Percentiles rank a stretch among this genome's conserved stretches.
These are phyloP conservation scores for Barbarea vulgaris DNA, from an alignment of 345 rosid species.

Conservation along the genomic window DNA sequence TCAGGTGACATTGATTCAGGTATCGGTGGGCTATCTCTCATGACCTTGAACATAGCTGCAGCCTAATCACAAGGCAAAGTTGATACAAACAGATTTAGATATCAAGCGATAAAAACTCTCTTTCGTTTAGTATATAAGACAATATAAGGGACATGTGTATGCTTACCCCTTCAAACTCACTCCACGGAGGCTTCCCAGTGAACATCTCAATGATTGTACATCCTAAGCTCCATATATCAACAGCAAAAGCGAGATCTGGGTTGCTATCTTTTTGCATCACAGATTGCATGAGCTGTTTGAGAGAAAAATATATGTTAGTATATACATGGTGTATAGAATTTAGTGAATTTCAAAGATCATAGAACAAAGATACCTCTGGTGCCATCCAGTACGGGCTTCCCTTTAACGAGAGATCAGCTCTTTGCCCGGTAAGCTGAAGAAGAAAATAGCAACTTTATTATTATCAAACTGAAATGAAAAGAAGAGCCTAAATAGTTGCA, in stretches of 20 bases:
- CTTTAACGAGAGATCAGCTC: slow-evolving; percentile 84
- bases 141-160: not conserved
- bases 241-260: slow-evolving; percentile 86
- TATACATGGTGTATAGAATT: not conserved
- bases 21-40: slow-evolving; percentile 78
- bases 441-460: not conserved
- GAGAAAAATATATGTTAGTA: slow-evolving; percentile 14
- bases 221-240: slow-evolving; percentile 99
- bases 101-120: not conserved
- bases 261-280: slow-evolving; percentile 79
- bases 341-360: not conserved
- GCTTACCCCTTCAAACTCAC: slow-evolving; percentile 94
- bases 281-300: slow-evolving; percentile 81
- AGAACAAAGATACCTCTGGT: slow-evolving; percentile 72
- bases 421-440: slow-evolving; percentile 84
- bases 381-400: slow-evolving; percentile 99
- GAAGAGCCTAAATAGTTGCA: not conserved
- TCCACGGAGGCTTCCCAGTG: slow-evolving; percentile 98
- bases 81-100: slow-evolving; percentile 1
- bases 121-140: not conserved
- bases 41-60: slow-evolving; percentile 94
- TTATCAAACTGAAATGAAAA: slow-evolving; percentile 7
- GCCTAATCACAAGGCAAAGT: slow-evolving; percentile 56
- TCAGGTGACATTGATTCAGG: slow-evolving; percentile 81
- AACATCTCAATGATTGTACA: slow-evolving; percentile 95